Percentiles rank a stretch among this genome's conserved stretches.
Evolutionary conservation across 108 stramenopile species (phyloP).

Genomic region (Nitzschia inconspicua): DNA sequence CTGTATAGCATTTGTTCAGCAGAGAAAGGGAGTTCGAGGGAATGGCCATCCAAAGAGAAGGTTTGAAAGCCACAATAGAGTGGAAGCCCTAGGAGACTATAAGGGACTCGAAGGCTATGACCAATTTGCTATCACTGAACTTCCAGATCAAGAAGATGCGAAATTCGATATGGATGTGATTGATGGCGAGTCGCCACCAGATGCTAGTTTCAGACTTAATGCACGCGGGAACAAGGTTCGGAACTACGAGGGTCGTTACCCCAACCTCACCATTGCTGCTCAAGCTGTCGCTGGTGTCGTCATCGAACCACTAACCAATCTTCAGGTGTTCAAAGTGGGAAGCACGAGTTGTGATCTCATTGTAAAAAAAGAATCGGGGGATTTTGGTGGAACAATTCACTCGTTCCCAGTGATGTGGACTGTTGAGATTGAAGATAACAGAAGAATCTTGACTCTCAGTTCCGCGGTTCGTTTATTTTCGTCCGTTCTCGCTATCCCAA

Average conservation of each 20-base stretch:
- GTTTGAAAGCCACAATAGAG: neutral
- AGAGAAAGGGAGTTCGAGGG: slow-evolving; percentile 10
- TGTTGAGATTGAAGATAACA: slow-evolving; percentile 60
- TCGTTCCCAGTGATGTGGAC: slow-evolving; percentile 52
- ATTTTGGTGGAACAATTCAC: slow-evolving; percentile 1
- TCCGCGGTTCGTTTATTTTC: slow-evolving; percentile 47
- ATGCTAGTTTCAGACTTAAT: neutral
- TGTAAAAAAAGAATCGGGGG: slow-evolving; percentile 19
- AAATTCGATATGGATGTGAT: slow-evolving; percentile 50
- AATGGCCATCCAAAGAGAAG: neutral
- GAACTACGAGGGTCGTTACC: slow-evolving; percentile 54
- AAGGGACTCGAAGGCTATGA: slow-evolving; percentile 27
- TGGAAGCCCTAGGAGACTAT: slow-evolving; percentile 28
- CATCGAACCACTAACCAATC: slow-evolving; percentile 38
- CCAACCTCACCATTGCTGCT: slow-evolving; percentile 42
- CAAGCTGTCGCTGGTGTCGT: slow-evolving; percentile 36
- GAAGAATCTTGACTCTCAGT: slow-evolving; percentile 59
- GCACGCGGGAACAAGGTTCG: slow-evolving; percentile 34
- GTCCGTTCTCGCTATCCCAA: slow-evolving; percentile 23
- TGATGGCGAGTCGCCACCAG: neutral
- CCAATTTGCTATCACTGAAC: slow-evolving; percentile 5
- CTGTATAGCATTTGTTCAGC: slow-evolving; percentile 43
- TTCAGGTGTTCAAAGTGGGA: slow-evolving; percentile 55
- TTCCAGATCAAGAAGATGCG: slow-evolving; percentile 48
- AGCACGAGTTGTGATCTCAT: slow-evolving; percentile 30